phyloP scores from a whole-genome alignment of 2,329 filamentous ascomycete genomes.

The Sporothrix phasma region DNA sequence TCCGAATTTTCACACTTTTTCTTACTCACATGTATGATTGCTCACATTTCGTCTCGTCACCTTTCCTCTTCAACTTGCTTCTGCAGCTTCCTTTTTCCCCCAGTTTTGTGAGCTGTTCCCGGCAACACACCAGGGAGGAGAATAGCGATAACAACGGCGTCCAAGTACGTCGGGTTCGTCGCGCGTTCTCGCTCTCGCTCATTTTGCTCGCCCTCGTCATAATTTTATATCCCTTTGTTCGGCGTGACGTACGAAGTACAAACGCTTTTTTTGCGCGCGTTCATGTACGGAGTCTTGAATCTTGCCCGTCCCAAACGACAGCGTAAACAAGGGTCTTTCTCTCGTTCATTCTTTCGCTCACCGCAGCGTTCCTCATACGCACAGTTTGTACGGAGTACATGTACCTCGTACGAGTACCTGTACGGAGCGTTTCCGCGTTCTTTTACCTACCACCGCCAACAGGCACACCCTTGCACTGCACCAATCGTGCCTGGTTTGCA shows the following conservation, averaged over 20 bases:
- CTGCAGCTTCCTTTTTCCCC: neutral
- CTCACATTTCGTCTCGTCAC: neutral
- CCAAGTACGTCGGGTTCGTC: neutral
- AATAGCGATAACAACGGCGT: no score
- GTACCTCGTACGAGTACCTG: no score
- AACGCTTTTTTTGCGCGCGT: neutral
- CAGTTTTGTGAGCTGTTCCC: no score
- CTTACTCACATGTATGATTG: neutral
- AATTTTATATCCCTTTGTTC: neutral
- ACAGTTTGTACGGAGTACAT: neutral
- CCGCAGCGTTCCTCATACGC: no score
- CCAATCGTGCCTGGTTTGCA: no score
- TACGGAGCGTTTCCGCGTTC: no score
- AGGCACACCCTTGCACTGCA: neutral
- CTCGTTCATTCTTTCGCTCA: no score
- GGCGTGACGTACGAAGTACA: neutral
- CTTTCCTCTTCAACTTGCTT: neutral
- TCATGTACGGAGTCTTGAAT: no score
- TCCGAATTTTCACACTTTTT: neutral
- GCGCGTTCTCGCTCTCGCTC: neutral
- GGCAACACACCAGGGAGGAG: no score
- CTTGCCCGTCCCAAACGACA: no score
- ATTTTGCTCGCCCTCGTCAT: neutral
- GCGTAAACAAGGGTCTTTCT: no score
- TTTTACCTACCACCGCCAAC: neutral